Evolutionary conservation across 495 filamentous ascomycete genomes (phyloP).

Genomic region (Aspergillus hancockii): DNA sequence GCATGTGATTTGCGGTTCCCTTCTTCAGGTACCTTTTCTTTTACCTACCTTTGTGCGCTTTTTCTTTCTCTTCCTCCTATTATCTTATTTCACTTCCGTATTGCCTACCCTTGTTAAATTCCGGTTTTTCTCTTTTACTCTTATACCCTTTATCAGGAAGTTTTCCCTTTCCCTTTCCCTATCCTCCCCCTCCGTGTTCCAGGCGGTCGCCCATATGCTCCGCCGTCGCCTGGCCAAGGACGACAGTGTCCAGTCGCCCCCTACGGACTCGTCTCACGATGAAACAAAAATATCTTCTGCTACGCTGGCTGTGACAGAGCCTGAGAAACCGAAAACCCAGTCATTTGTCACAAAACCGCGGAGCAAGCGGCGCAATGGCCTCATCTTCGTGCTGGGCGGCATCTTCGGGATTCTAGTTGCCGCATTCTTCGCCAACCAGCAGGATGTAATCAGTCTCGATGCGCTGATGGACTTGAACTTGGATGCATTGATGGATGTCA

Average conservation of each 20-base stretch:
- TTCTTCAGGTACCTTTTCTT: constrained; percentile 2
- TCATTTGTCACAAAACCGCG: constrained; percentile 51
- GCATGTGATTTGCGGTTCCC: constrained; percentile 33
- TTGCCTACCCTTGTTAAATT: background rate
- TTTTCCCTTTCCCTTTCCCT: constrained; percentile 11
- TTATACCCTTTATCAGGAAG: constrained; percentile 6
- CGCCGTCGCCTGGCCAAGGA: constrained; percentile 46
- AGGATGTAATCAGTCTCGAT: constrained; percentile 81
- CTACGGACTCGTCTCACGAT: constrained; percentile 16
- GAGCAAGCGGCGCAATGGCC: constrained; percentile 68
- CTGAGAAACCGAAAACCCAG: constrained; percentile 27
- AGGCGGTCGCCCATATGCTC: constrained; percentile 36
- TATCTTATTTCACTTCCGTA: background rate
- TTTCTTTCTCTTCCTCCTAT: constrained; percentile 2
- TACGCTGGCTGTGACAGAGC: background rate
- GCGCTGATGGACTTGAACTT: constrained; percentile 80
- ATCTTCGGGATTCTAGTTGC: constrained; percentile 80
- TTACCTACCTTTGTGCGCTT: background rate
- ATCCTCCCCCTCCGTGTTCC: constrained; percentile 10
- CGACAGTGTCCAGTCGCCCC: constrained; percentile 18
- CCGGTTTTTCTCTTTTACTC: constrained; percentile 2
- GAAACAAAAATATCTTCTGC: background rate
- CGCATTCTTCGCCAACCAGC: constrained; percentile 79
- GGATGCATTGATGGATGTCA: constrained; percentile 76
- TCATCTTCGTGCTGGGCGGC: constrained; percentile 82